Evolutionary conservation across 208 protist species (phyloP), one percentile per base, ranked within the genome.

Genomic region (Trypanosoma melophagium): DNA sequence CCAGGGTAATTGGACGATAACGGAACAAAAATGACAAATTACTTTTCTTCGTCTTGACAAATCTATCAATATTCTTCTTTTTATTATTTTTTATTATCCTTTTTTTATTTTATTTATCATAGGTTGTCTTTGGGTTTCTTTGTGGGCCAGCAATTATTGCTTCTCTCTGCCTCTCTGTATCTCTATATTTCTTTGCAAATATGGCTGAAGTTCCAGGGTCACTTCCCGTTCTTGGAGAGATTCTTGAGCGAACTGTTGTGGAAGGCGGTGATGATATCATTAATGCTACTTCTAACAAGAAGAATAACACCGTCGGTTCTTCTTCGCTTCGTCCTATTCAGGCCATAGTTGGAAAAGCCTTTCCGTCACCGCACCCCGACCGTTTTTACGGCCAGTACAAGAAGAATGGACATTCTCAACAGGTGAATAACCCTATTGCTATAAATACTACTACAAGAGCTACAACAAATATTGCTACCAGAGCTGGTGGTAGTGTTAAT

Each of bases 281-380:
- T n/a, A 44, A 7, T 40, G 22, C 35, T 41, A 45, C 24, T 21
- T n/a, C 24, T 8, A 19, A 22, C 55, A 38, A 28, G 38, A 50
- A 19, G 25, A 35, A 16, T 62, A 25, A 12, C 21, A 21, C 41
- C 1, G 41, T 2, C 14, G 28, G 3, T 56, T 50, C 0, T 28
- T 8, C 31, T 35, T 44, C 38, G 3, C 64, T 86, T n/a, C 77
- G 68, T 31, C 73, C 81, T 16, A 71, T 86, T 49, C 69, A 71
- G 17, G 81, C 81, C n/a, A 57, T 81, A 24, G 56, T 77, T 38
- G 81, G 81, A 2, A 68, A 56, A 17, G 58, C 77, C 14, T 86
- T 86, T 45, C 81, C 81, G 12, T 24, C 12, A 8, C 40, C 69
- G 4, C 55, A 49, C 31, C 44, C 73, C 2, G 57, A 69, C 8